phyloP scores from a whole-genome alignment of 805 yeast genomes.

The Kodamaea leandrae region DNA sequence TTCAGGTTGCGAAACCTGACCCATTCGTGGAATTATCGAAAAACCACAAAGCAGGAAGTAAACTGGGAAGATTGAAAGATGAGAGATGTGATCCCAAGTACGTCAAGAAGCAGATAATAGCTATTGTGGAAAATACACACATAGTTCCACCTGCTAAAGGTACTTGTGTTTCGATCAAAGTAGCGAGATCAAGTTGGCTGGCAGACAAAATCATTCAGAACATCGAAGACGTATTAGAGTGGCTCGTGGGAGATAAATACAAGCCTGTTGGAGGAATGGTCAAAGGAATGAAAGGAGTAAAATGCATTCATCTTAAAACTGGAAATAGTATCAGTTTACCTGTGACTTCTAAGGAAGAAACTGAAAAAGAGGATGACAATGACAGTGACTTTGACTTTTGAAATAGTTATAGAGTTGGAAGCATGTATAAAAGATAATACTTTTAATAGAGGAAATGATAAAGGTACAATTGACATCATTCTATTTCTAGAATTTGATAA shows the following conservation, averaged over 20 bases:
- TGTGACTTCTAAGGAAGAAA: slow-evolving; percentile 21
- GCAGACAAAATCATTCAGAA: slow-evolving; percentile 47
- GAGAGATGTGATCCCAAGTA: slow-evolving; percentile 65
- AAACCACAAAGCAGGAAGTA: slow-evolving; percentile 19
- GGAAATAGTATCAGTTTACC: slow-evolving; percentile 68
- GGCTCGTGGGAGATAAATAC: slow-evolving; percentile 43
- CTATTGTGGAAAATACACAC: slow-evolving; percentile 61
- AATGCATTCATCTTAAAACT: slow-evolving; percentile 59
- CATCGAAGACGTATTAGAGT: slow-evolving; percentile 48
- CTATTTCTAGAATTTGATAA: no score
- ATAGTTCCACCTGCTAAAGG: slow-evolving; percentile 61
- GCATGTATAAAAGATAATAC: no score
- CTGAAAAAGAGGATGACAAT: slow-evolving; percentile 18
- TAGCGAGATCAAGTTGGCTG: slow-evolving; percentile 55
- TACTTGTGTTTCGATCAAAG: slow-evolving; percentile 53
- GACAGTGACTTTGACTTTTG: slow-evolving; percentile 25
- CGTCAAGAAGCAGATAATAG: slow-evolving; percentile 60
- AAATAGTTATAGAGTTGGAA: neutral
- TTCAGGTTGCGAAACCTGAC: slow-evolving; percentile 53
- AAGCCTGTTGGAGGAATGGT: slow-evolving; percentile 61
- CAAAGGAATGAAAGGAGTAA: slow-evolving; percentile 43
- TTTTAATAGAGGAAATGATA: neutral
- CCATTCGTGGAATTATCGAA: slow-evolving; percentile 32
- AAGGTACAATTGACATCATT: no score
- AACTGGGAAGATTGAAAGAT: slow-evolving; percentile 45